Percentiles rank a stretch among this genome's conserved stretches.
phyloP scores from a whole-genome alignment of 345 rosid species.

The Sisymbrium irio region DNA sequence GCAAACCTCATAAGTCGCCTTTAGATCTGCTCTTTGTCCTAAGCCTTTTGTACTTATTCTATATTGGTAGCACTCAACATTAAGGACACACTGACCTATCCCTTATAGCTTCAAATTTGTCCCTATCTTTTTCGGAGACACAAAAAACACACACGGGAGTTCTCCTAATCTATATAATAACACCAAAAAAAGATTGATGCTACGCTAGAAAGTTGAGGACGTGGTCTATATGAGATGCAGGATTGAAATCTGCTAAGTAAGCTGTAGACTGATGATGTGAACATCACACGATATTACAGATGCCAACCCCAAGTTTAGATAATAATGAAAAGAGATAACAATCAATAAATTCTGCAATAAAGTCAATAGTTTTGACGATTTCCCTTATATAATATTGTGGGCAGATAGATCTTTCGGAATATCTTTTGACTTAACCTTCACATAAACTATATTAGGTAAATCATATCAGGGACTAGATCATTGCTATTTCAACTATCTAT shows the following conservation, averaged over 20 bases:
- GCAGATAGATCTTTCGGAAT: slow-evolving; percentile 23
- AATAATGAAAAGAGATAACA: background rate
- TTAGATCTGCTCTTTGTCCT: slow-evolving; percentile 39
- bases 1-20: slow-evolving; percentile 31
- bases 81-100: slow-evolving; percentile 26
- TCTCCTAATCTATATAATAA: background rate
- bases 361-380: slow-evolving; percentile 27
- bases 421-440: slow-evolving; percentile 26
- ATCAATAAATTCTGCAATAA: background rate
- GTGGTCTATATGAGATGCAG: slow-evolving; percentile 12
- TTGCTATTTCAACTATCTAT: slow-evolving; percentile 21
- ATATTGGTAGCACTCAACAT: slow-evolving; percentile 16
- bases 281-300: slow-evolving; percentile 4
- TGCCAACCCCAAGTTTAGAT: slow-evolving; percentile 9
- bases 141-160: background rate
- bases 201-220: slow-evolving; percentile 7
- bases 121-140: slow-evolving; percentile 13
- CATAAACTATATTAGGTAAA: slow-evolving; percentile 26
- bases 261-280: slow-evolving; percentile 14
- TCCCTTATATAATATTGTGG: slow-evolving; percentile 22
- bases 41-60: slow-evolving; percentile 31
- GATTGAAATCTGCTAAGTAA: background rate
- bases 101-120: slow-evolving; percentile 11
- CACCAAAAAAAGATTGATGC: slow-evolving; percentile 10
- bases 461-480: slow-evolving; percentile 12